Evolutionary conservation across 768 basidiomycete genomes (phyloP), one percentile per base, ranked within the genome.

Genomic region (Mycena filopes): DNA sequence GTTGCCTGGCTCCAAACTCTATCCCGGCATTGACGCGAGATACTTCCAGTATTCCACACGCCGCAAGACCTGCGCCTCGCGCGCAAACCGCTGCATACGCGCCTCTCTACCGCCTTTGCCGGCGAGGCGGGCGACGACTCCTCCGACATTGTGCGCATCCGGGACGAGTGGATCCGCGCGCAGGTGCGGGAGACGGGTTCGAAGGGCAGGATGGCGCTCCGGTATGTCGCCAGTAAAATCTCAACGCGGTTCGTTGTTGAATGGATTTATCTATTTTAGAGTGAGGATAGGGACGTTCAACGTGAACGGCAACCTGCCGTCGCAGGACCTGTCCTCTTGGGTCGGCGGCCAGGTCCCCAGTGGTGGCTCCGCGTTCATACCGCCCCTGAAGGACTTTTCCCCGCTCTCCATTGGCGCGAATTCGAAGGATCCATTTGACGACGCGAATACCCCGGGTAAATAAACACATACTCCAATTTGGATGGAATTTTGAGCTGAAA

Each of bases 231-330:
- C 51, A 10, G n/a, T 36, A 60, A 25, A 40, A 50, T 11, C 53
- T 46, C n/a, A n/a, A n/a, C n/a, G n/a, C n/a, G n/a, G n/a, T n/a
- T n/a, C 13, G 26, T 10, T 9, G 9, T 28, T 21, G 25, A 31
- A 11, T 36, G 33, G 18, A 21, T 25, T 43, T 28, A 33, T 49
- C 59, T 59, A 13, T 16, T 43, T 23, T 23, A 92, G 91, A 33
- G 72, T 94, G 51, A 88, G 91, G 8, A 63, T 91, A 20, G 92
- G 93, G 23, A 92, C 91, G 0, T 95, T 95, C 80, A 95, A 95
- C 69, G 93, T 95, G 48, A 93, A 94, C 69, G 93, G 92, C 1
- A 89, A 88, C 71, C 68, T 85, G 40, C 91, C 94, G 1, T 87
- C 89, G 3, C 89, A 91, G 67, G 90, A 93, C 72, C 77, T 95